Evolutionary conservation across 805 yeast genomes (phyloP).

Genomic region (Zygoascus tannicola): DNA sequence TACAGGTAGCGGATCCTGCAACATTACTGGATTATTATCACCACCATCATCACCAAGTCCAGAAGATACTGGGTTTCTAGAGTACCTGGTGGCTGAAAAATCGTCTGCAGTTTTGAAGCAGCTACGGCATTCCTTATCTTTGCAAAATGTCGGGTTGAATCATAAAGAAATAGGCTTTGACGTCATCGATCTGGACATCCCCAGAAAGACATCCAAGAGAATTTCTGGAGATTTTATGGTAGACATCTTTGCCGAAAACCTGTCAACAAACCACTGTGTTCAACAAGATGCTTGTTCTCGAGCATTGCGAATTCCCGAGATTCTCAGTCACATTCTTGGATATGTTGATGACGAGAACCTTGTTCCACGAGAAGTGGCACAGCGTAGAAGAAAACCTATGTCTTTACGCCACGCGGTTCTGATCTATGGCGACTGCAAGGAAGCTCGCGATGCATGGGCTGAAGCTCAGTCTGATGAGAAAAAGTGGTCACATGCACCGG

Average conservation of each 20-base stretch:
- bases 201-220: not conserved
- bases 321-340: slow-evolving; percentile 48
- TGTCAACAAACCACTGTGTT: not conserved
- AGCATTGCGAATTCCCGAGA: slow-evolving; percentile 71
- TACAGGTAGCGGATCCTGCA: not conserved
- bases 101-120: not conserved
- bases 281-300: slow-evolving; percentile 20
- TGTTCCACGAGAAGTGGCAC: slow-evolving; percentile 54
- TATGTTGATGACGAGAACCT: slow-evolving; percentile 48
- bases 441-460: slow-evolving; percentile 40
- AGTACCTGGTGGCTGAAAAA: slow-evolving; percentile 3
- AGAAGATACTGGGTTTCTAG: not conserved
- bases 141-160: not conserved
- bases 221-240: not conserved
- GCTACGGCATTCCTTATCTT: not conserved
- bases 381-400: slow-evolving; percentile 58
- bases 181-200: slow-evolving; percentile 3
- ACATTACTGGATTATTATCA: not conserved
- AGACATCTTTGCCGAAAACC: not conserved
- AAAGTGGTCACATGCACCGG: slow-evolving; percentile 1
- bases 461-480: slow-evolving; percentile 19
- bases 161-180: not conserved
- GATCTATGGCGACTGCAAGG: slow-evolving; percentile 46
- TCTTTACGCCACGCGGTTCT: slow-evolving; percentile 60
- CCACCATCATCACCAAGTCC: not conserved